phyloP scores from a whole-genome alignment of 208 protist genomes.

The Wallacemonas sp. region DNA sequence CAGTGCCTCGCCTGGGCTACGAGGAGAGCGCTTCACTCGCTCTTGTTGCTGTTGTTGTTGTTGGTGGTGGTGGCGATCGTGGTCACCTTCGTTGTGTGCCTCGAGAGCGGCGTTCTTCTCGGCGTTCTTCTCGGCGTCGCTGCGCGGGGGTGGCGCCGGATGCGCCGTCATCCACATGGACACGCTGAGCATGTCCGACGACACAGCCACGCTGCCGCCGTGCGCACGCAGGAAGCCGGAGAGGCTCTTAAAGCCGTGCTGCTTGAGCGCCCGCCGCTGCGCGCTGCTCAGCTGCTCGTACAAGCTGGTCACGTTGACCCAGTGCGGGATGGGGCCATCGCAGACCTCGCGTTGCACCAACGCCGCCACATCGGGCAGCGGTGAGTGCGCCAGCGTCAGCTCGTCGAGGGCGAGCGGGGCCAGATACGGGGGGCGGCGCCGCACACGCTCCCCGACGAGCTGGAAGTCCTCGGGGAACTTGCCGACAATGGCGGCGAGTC shows the following conservation, averaged over 20 bases:
- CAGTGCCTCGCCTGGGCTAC: slow-evolving; percentile 1
- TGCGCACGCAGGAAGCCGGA: slow-evolving; percentile 85
- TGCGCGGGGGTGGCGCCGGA: slow-evolving; percentile 18
- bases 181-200: slow-evolving; percentile 84
- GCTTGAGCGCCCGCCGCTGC: slow-evolving; percentile 65
- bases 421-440: slow-evolving; percentile 67
- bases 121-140: not conserved
- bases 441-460: slow-evolving; percentile 68
- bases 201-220: slow-evolving; percentile 71
- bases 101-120: no score
- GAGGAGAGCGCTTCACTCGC: slow-evolving; percentile 2
- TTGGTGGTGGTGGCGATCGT: not conserved
- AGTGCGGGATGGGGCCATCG: slow-evolving; percentile 66
- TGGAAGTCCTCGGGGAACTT: slow-evolving; percentile 89
- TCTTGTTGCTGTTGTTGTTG: not conserved
- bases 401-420: slow-evolving; percentile 80
- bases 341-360: slow-evolving; percentile 68
- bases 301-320: slow-evolving; percentile 78
- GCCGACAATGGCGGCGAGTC: slow-evolving; percentile 69
- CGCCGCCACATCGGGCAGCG: slow-evolving; percentile 64
- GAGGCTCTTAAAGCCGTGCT: slow-evolving; percentile 64
- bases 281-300: slow-evolving; percentile 79
- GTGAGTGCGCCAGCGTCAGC: slow-evolving; percentile 63
- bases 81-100: no score
- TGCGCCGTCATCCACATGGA: slow-evolving; percentile 71